Percentiles rank a stretch among this genome's conserved stretches.
Conservation (phyloP, 441 rosid genomes). For the Mallotus japonicus region DNA sequence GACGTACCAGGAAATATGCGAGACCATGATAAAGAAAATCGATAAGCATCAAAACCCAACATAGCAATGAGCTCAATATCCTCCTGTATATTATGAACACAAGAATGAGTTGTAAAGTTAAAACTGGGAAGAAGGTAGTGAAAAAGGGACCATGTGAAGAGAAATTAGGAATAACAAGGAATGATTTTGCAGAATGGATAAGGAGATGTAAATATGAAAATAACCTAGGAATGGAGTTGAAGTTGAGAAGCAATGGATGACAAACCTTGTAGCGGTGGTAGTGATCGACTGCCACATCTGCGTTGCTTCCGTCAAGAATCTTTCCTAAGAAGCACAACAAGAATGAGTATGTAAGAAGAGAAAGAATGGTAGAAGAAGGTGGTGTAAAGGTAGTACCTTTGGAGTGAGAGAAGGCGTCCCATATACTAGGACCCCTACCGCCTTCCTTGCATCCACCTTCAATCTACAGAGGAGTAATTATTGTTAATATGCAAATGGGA, state of each 20-base stretch:
- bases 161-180: too few relatives aligned
- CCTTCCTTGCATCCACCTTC: slow-evolving; percentile 86
- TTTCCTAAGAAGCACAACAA: slow-evolving; percentile 43
- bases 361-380: neutral
- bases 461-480: slow-evolving; percentile 41
- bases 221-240: too few relatives aligned
- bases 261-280: slow-evolving; percentile 71
- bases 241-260: too few relatives aligned
- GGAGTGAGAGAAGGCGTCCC: slow-evolving; percentile 77
- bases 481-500: too few relatives aligned
- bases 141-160: neutral
- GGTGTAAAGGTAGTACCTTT: slow-evolving; percentile 37
- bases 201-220: too few relatives aligned
- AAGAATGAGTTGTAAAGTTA: slow-evolving; percentile 18
- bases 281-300: slow-evolving; percentile 93
- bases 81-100: slow-evolving; percentile 49
- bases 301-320: slow-evolving; percentile 67
- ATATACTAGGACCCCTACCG: slow-evolving; percentile 73
- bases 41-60: slow-evolving; percentile 82
- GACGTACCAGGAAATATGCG: slow-evolving; percentile 83
- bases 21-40: slow-evolving; percentile 91
- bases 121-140: neutral
- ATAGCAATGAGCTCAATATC: slow-evolving; percentile 65
- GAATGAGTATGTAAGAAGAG: neutral
- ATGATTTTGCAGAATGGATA: too few relatives aligned